These are phyloP conservation scores for Solanum clarkiae DNA, from an alignment of 257 asterid genomes.

Conservation along the genomic window DNA sequence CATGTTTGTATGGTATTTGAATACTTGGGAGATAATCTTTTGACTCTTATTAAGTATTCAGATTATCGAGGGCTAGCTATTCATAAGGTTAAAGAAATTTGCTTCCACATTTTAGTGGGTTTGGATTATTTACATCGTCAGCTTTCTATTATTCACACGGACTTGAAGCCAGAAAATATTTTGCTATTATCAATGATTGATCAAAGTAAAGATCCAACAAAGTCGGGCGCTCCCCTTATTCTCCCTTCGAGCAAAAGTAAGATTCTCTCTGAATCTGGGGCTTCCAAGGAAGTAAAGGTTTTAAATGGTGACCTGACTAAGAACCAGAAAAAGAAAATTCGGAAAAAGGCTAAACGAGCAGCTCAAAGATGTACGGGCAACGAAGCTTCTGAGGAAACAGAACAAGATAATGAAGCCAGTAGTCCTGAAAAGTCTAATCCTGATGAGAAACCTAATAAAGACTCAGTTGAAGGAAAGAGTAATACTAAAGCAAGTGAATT, in stretches of 20 bases:
- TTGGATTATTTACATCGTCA: constrained; percentile 88
- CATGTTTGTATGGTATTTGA: constrained; percentile 98
- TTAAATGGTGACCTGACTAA: constrained; percentile 51
- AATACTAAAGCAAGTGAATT: constrained; percentile 26
- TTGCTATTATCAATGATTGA: constrained; percentile 67
- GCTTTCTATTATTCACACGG: constrained; percentile 94
- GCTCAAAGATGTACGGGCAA: constrained; percentile 58
- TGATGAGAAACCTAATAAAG: constrained; percentile 34
- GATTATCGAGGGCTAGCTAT: constrained; percentile 74
- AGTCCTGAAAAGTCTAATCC: constrained; percentile 39
- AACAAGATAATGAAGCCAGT: constrained; percentile 48
- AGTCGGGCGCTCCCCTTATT: constrained; percentile 47
- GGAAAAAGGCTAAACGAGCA: constrained; percentile 66
- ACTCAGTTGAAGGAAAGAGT: constrained; percentile 19
- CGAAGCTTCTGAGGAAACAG: constrained; percentile 36
- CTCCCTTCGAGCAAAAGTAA: constrained; percentile 55
- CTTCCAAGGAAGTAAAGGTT: constrained; percentile 43
- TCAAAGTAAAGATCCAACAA: constrained; percentile 71
- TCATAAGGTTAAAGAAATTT: constrained; percentile 80
- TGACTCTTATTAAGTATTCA: constrained; percentile 78
- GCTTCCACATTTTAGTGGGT: constrained; percentile 73
- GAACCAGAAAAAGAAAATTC: constrained; percentile 87
- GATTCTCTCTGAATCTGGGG: constrained; percentile 31
- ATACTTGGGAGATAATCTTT: constrained; percentile 84
- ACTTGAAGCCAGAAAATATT: constrained; percentile 92